Evolutionary conservation across 805 yeast species (phyloP).

Genomic region (Maudiozyma pseudohumilis): DNA sequence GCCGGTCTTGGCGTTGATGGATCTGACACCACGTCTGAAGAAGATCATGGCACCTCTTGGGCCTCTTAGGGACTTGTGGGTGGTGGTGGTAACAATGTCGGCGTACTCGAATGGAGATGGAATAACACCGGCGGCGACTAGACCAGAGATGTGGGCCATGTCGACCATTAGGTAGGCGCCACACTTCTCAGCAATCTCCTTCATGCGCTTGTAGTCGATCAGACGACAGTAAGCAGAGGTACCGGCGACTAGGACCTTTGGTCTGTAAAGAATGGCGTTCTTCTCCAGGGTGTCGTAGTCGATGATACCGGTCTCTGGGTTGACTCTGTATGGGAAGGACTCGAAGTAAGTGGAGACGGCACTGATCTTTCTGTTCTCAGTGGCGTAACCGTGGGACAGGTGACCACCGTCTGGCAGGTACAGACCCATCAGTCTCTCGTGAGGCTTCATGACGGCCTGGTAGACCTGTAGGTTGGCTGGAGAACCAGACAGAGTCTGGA

Average conservation of each 20-base stretch:
- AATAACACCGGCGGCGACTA: constrained; percentile 90
- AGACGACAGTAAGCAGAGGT: constrained; percentile 96
- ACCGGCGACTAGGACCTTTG: constrained; percentile 94
- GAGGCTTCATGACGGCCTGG: constrained; percentile 89
- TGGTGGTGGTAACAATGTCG: constrained; percentile 95
- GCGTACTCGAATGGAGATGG: constrained; percentile 96
- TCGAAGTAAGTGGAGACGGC: constrained; percentile 94
- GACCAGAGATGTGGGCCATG: constrained; percentile 98
- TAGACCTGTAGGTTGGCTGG: constrained; percentile 97
- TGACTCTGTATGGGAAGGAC: constrained; percentile 96
- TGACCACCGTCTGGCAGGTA: constrained; percentile 99
- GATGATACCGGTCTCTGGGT: constrained; percentile 84
- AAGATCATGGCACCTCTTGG: constrained; percentile 99
- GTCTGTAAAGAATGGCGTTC: constrained; percentile 86
- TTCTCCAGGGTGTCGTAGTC: constrained; percentile 93
- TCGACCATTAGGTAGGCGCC: constrained; percentile 94
- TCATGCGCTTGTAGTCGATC: constrained; percentile 94
- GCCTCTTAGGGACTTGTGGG: constrained; percentile 97
- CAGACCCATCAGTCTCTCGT: constrained; percentile 95
- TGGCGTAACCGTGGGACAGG: constrained; percentile 96
- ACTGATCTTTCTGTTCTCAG: constrained; percentile 85
- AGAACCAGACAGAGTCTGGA: constrained; percentile 92
- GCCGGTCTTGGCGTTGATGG: constrained; percentile 79
- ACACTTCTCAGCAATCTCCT: constrained; percentile 91
- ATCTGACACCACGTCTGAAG: constrained; percentile 92